Conservation (phyloP, 257 asterid species). For the Osmanthus fragrans region DNA sequence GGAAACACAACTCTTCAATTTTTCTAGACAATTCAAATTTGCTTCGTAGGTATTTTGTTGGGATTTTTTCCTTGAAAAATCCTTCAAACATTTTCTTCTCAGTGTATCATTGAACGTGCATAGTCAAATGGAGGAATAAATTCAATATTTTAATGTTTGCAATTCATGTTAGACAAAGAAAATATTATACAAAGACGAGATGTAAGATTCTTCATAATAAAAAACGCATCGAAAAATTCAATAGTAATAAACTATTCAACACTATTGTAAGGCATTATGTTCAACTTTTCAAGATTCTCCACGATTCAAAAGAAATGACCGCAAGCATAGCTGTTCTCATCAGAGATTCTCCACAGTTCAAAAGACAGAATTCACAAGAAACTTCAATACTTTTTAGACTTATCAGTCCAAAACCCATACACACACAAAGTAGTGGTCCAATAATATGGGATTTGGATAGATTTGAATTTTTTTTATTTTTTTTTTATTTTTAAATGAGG, state of each 20-base stretch:
- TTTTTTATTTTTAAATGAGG: neutral
- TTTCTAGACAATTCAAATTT: too few species aligned
- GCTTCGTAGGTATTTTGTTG: too few species aligned
- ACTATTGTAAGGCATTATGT: neutral
- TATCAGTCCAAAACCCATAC: neutral
- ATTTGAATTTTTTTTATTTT: neutral
- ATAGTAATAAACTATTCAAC: neutral
- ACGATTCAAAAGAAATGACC: neutral
- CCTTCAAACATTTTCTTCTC: too few species aligned
- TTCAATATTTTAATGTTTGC: too few species aligned
- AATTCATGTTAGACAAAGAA: too few species aligned
- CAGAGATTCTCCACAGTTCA: neutral
- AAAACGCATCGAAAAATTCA: neutral
- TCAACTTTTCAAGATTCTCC: neutral
- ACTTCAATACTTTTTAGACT: neutral
- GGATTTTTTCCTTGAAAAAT: too few species aligned
- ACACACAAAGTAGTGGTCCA: conserved; percentile 2
- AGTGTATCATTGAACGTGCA: too few species aligned
- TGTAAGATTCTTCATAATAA: neutral
- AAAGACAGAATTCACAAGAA: neutral
- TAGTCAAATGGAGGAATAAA: too few species aligned
- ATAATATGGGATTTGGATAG: conserved; percentile 25
- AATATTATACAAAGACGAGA: neutral
- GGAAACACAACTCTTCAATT: too few species aligned
- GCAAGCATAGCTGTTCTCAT: neutral